These are phyloP conservation scores for Pseudotulostoma volvatum DNA, from an alignment of 495 filamentous ascomycete genomes.

Conservation along the genomic window DNA sequence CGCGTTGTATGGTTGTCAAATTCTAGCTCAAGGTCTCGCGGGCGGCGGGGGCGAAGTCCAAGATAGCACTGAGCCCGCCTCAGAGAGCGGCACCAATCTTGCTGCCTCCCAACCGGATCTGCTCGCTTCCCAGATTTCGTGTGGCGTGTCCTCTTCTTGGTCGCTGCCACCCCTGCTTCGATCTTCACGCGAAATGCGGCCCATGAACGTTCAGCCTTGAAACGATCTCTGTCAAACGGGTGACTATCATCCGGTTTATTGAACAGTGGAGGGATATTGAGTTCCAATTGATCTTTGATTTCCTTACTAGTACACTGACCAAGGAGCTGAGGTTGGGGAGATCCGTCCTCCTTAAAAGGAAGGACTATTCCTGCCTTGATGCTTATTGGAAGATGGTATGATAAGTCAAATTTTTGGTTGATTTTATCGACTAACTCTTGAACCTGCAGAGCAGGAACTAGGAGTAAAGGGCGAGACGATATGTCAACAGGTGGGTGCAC, in stretches of 20 bases:
- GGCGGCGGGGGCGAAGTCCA: constrained; percentile 32
- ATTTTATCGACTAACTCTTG: constrained; percentile 39
- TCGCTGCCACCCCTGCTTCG: constrained; percentile 22
- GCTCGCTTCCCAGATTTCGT: constrained; percentile 34
- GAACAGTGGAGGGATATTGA: constrained; percentile 13
- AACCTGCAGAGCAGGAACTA: constrained; percentile 49
- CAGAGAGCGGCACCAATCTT: constrained; percentile 30
- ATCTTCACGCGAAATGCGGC: constrained; percentile 33
- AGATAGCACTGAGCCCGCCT: constrained; percentile 54
- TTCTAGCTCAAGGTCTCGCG: constrained; percentile 5
- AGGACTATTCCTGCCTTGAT: constrained; percentile 33
- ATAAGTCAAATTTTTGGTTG: constrained; percentile 31
- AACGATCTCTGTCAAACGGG: background rate
- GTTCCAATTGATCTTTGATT: constrained; percentile 19
- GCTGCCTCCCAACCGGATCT: constrained; percentile 29
- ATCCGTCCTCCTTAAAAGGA: constrained; percentile 37
- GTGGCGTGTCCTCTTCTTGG: constrained; percentile 28
- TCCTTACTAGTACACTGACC: constrained; percentile 31
- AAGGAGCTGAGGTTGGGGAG: constrained; percentile 45
- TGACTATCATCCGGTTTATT: background rate
- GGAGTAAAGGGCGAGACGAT: constrained; percentile 34
- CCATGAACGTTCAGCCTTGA: constrained; percentile 2
- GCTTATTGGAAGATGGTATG: constrained; percentile 34
- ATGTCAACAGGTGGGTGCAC: constrained; percentile 33
- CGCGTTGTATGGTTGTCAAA: constrained; percentile 9